Evolutionary conservation across 108 stramenopile species (phyloP), one percentile per base, ranked within the genome.

Genomic region (Fistulifera solaris): DNA sequence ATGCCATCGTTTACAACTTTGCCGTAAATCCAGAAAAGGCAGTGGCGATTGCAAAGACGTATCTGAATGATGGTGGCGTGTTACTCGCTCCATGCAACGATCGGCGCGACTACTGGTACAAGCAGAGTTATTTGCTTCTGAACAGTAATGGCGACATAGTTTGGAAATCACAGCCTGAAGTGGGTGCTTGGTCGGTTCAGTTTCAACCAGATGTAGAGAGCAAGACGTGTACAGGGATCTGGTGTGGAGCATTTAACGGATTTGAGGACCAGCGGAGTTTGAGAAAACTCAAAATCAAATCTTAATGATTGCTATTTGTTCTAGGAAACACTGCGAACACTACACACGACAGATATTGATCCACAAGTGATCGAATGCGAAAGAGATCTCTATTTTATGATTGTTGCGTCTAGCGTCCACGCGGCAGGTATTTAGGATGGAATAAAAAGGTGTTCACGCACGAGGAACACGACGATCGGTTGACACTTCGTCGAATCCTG

Each of bases 161-260:
- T 13, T 80, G 81, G 81, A 54, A 10, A 4, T 65, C 66, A 44
- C 64, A 68, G 0, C 44, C 25, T 1, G 90, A 92, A 67, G 81
- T 92, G 21, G 90, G 90, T 4, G 90, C 90, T n/a, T 92, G 90
- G 90, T 68, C 66, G 45, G 90, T 92, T 2, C 84, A 79, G 44
- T 92, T 92, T 56, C 90, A 92, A 64, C 90, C 90, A 15, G 90
- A 92, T 69, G 90, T 92, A 2, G 87, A 86, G 15, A 70, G 77
- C 46, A 76, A 81, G 62, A 88, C 90, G 12, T 92, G 90, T 61
- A 72, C 77, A 46, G 90, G 90, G 12, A 71, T 88, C 35, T 92
- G 90, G 85, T 92, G 90, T 59, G 77, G 82, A 19, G 82, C 70
- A 18, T 87, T 71, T 58, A 92, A 92, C 71, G 84, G 86, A 26